phyloP scores from a whole-genome alignment of 495 filamentous ascomycete species.

The Pseudoneurospora amorphoporcata region DNA sequence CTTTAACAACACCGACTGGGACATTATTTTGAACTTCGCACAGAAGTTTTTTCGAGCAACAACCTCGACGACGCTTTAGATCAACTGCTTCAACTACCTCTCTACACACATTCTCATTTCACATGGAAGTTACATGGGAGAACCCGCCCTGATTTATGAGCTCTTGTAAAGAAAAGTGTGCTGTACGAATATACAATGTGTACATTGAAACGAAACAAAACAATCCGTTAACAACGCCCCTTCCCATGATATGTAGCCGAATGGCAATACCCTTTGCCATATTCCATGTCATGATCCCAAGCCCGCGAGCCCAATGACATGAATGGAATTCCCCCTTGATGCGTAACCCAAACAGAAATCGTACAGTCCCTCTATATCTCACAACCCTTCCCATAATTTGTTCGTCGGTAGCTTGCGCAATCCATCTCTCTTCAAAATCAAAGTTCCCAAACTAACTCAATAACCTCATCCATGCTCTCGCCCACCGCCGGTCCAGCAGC shows the following conservation, averaged over 20 bases:
- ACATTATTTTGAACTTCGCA: no score
- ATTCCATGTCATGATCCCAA: neutral
- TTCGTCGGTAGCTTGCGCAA: neutral
- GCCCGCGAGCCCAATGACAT: neutral
- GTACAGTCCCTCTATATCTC: neutral
- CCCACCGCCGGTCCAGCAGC: constrained; percentile 1
- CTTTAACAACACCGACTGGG: no score
- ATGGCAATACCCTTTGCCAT: neutral
- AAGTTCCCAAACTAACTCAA: constrained; percentile 25
- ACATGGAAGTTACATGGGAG: no score
- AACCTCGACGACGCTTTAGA: no score
- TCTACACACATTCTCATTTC: no score
- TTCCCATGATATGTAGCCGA: neutral
- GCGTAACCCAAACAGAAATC: neutral
- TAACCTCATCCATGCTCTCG: constrained; percentile 18
- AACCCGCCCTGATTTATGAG: no score
- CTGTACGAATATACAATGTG: neutral
- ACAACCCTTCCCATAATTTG: neutral
- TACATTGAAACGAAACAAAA: neutral
- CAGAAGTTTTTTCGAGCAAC: no score
- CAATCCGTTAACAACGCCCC: neutral
- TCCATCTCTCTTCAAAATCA: constrained; percentile 1
- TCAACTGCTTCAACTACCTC: no score
- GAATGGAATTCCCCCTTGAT: neutral
- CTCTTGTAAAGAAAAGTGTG: no score